A percentile compares a stretch with the other conserved stretches of the same genome.
Conservation (phyloP, 345 rosid genomes). For the Syzygium grande region DNA sequence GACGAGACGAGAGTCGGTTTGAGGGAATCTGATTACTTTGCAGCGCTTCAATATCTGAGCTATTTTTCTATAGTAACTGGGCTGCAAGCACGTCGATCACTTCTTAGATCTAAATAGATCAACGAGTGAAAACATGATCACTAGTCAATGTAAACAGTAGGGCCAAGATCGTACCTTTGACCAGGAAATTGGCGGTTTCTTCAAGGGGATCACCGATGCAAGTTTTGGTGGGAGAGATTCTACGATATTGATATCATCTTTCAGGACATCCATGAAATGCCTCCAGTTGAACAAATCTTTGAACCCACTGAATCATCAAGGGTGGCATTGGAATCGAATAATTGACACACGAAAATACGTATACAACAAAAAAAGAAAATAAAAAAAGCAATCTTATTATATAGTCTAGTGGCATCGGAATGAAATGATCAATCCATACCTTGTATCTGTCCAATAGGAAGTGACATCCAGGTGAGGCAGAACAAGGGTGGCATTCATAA, state of each 20-base stretch:
- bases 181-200: conserved; percentile 55
- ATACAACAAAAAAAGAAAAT: neutral
- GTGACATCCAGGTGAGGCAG: conserved; percentile 60
- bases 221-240: conserved; percentile 38
- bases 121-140: neutral
- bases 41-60: conserved; percentile 28
- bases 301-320: conserved; percentile 35
- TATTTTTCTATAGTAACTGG: conserved; percentile 45
- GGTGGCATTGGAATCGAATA: neutral
- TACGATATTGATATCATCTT: conserved; percentile 44
- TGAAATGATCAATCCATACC: conserved; percentile 15
- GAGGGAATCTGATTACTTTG: conserved; percentile 51
- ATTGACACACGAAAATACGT: neutral
- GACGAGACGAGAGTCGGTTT: conserved; percentile 54
- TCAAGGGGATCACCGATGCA: conserved; percentile 25
- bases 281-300: conserved; percentile 64
- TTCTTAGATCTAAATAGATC: neutral
- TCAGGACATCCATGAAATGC: conserved; percentile 44
- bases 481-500: conserved; percentile 69
- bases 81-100: conserved; percentile 10
- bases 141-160: neutral
- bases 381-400: neutral
- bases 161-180: conserved; percentile 33
- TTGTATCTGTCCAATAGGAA: conserved; percentile 77
- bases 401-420: neutral